A percentile compares a stretch with the other conserved stretches of the same genome.
Conservation (phyloP, 176 grass and related monocot species). For the Lolium multiflorum region DNA sequence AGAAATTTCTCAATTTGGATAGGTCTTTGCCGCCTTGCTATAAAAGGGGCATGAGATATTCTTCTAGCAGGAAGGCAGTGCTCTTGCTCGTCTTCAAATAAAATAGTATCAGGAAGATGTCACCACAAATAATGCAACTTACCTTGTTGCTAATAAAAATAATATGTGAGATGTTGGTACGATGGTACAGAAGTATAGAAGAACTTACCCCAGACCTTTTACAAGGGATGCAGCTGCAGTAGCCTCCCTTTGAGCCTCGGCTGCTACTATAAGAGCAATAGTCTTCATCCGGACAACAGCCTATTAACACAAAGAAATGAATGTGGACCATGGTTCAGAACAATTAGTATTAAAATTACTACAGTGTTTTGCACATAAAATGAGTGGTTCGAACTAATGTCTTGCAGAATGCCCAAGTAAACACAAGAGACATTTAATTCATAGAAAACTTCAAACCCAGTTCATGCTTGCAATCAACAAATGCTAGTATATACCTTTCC, state of each 20-base stretch:
- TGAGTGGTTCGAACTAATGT: background rate
- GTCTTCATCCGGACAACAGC: slow-evolving; percentile 87
- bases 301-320: slow-evolving; percentile 60
- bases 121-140: background rate
- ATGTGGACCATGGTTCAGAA: background rate
- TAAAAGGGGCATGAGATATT: background rate
- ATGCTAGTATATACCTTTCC: slow-evolving; percentile 70
- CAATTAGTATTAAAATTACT: background rate
- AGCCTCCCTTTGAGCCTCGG: slow-evolving; percentile 95
- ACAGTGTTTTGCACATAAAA: background rate
- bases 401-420: background rate
- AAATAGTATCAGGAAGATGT: background rate
- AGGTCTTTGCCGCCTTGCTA: background rate
- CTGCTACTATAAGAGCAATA: slow-evolving; percentile 85
- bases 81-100: background rate
- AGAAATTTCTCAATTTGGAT: background rate
- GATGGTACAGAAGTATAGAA: background rate
- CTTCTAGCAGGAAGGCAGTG: background rate
- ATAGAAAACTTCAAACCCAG: background rate
- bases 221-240: slow-evolving; percentile 81
- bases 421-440: background rate
- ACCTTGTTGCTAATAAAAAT: background rate
- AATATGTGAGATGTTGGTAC: slow-evolving; percentile 21
- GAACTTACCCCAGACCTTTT: slow-evolving; percentile 83
- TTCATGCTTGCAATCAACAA: background rate